Conservation (phyloP, 805 yeast species). For the Naumovozyma castellii region DNA sequence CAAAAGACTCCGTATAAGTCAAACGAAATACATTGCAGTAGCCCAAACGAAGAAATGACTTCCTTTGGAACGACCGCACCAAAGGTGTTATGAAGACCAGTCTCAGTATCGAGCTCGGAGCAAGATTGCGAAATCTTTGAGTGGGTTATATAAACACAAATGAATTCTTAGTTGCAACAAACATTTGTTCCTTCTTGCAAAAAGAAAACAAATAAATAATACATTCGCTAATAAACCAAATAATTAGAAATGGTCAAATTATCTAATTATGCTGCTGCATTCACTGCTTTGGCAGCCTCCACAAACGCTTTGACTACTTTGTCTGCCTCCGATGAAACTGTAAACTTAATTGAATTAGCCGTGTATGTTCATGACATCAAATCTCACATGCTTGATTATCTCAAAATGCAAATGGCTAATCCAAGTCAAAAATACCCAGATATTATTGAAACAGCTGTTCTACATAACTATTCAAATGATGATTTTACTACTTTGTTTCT, state of each 20-base stretch:
- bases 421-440: conserved; percentile 6
- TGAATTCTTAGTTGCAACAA: too few species aligned
- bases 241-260: conserved; percentile 1
- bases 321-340: conserved; percentile 2
- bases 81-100: too few species aligned
- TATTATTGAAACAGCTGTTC: conserved; percentile 3
- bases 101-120: too few species aligned
- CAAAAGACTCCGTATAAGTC: too few species aligned
- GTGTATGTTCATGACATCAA: conserved; percentile 8
- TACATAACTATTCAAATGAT: conserved; percentile 14
- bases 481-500: conserved; percentile 25
- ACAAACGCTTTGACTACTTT: conserved; percentile 5
- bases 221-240: too few species aligned
- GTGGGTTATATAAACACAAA: too few species aligned
- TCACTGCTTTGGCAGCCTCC: conserved; percentile 2
- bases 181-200: too few species aligned
- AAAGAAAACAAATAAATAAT: too few species aligned
- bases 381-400: conserved; percentile 2
- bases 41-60: too few species aligned
- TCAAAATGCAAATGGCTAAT: conserved; percentile 5
- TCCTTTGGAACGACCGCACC: too few species aligned
- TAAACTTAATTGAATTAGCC: conserved; percentile 4
- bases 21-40: too few species aligned
- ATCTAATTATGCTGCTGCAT: not conserved
- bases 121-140: too few species aligned